phyloP scores from a whole-genome alignment of 352 stramenopile species.

The Phytophthora cactorum region DNA sequence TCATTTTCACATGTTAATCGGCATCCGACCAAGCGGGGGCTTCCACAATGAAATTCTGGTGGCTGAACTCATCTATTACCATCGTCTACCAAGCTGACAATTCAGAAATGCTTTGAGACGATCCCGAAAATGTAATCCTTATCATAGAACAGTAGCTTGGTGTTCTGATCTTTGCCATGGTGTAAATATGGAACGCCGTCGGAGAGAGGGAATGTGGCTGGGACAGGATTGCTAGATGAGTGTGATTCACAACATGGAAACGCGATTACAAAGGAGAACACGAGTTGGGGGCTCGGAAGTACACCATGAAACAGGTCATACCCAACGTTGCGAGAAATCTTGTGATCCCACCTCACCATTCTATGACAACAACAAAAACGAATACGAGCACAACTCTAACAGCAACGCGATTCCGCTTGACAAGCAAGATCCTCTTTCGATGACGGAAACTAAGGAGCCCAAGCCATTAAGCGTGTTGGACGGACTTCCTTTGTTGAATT shows the following conservation, averaged over 20 bases:
- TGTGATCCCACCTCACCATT: background rate
- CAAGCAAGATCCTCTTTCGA: background rate
- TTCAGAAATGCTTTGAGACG: too few relatives aligned
- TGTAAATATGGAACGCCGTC: conserved; percentile 10
- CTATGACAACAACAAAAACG: background rate
- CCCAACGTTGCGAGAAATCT: background rate
- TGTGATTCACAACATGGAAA: background rate
- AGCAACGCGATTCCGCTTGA: background rate
- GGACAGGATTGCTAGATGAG: background rate
- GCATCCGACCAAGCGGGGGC: background rate
- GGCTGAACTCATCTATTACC: background rate
- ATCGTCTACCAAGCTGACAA: background rate
- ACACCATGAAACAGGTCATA: background rate
- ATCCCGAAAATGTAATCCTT: too few relatives aligned
- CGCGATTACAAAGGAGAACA: background rate
- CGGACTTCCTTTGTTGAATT: conserved; percentile 5
- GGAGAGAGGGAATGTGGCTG: background rate
- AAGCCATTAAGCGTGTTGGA: background rate
- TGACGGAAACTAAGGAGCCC: background rate
- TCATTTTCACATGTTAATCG: background rate
- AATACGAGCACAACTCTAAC: background rate
- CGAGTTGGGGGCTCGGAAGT: background rate
- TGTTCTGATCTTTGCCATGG: background rate
- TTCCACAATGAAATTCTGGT: background rate
- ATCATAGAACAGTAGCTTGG: too few relatives aligned